These are phyloP conservation scores for Paraphoma sp. DNA, from an alignment of 2,329 filamentous ascomycete species.

Conservation along the genomic window DNA sequence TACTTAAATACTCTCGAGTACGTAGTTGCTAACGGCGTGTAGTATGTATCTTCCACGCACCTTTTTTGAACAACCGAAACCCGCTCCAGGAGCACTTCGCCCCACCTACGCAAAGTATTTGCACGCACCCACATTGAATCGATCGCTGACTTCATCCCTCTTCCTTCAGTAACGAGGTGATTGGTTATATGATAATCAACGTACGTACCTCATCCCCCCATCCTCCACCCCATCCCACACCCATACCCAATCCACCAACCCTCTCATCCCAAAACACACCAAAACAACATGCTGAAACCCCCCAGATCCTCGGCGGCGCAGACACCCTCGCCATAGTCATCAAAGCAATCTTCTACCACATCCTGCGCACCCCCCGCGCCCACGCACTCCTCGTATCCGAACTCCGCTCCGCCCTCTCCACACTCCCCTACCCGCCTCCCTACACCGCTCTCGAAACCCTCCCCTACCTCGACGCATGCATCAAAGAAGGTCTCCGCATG, in stretches of 20 bases:
- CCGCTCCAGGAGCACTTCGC: too few species aligned
- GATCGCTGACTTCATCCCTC: too few species aligned
- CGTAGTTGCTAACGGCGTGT: too few species aligned
- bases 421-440: slow-evolving; percentile 21
- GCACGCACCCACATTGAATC: too few species aligned
- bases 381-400: slow-evolving; percentile 30
- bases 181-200: slow-evolving; percentile 43
- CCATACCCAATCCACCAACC: too few species aligned
- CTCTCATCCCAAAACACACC: neutral
- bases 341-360: slow-evolving; percentile 34
- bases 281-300: neutral
- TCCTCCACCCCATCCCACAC: neutral
- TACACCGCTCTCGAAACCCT: slow-evolving; percentile 34
- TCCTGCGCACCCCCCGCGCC: slow-evolving; percentile 27
- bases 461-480: slow-evolving; percentile 55
- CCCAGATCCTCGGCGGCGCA: slow-evolving; percentile 39
- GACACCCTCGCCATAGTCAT: slow-evolving; percentile 36
- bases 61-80: too few species aligned
- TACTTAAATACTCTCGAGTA: too few species aligned
- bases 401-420: slow-evolving; percentile 17
- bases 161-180: slow-evolving; percentile 25
- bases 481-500: slow-evolving; percentile 56
- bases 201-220: slow-evolving; percentile 12
- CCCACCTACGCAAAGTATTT: too few species aligned
- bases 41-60: too few species aligned